Conservation (phyloP, 805 yeast species). For the Cyberlindnera galapagoensis region DNA sequence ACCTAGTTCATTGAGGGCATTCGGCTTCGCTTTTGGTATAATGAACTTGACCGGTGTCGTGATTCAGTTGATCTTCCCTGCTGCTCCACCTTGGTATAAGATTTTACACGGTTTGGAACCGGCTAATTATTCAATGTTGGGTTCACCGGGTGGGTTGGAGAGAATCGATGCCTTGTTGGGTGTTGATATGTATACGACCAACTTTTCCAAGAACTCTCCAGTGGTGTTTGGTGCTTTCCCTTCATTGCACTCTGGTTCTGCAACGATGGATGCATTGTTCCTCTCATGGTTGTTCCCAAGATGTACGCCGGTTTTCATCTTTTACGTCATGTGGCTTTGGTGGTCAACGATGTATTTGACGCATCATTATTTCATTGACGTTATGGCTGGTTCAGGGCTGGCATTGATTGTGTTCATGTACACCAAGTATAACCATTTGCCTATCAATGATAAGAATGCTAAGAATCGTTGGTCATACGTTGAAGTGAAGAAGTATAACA, state of each 20-base stretch:
- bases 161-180: conserved; percentile 80
- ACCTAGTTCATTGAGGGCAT: conserved; percentile 76
- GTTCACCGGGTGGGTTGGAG: conserved; percentile 93
- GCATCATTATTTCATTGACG: conserved; percentile 91
- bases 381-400: conserved; percentile 89
- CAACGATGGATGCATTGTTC: conserved; percentile 89
- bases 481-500: conserved; percentile 29
- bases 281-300: conserved; percentile 77
- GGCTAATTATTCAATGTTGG: conserved; percentile 86
- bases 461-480: conserved; percentile 70
- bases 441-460: conserved; percentile 43
- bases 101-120: conserved; percentile 78
- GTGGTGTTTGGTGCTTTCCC: conserved; percentile 90
- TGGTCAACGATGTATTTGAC: conserved; percentile 98
- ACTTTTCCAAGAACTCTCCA: conserved; percentile 76
- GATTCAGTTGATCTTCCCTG: conserved; percentile 77
- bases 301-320: conserved; percentile 54
- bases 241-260: conserved; percentile 88
- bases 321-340: conserved; percentile 92
- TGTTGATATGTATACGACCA: conserved; percentile 73
- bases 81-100: conserved; percentile 98
- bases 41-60: conserved; percentile 86
- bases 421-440: conserved; percentile 63
- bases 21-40: conserved; percentile 91
- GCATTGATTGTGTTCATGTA: conserved; percentile 64